These are phyloP conservation scores for Saccharomycopsis crataegensis DNA, from an alignment of 1,139 yeast genomes.

Conservation along the genomic window DNA sequence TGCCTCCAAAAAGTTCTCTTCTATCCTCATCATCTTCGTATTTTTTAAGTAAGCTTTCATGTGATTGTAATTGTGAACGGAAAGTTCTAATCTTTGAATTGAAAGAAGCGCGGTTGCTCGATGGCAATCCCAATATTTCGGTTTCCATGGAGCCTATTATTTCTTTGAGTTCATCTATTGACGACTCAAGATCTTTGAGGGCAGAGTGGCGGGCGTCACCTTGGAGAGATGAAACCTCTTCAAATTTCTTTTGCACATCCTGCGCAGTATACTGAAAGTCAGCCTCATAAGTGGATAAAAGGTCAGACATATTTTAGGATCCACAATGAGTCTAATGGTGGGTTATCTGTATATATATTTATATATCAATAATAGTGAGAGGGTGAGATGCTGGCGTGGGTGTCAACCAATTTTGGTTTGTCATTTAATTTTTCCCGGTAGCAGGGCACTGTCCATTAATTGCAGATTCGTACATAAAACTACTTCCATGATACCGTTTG, in stretches of 20 bases:
- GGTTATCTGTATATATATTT: too few relatives aligned
- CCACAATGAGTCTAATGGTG: too few relatives aligned
- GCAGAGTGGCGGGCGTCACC: slow-evolving; percentile 45
- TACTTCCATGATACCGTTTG: too few relatives aligned
- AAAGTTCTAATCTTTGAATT: slow-evolving; percentile 69
- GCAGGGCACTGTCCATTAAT: too few relatives aligned
- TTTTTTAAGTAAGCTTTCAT: slow-evolving; percentile 44
- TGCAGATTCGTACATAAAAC: too few relatives aligned
- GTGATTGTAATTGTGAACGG: slow-evolving; percentile 50
- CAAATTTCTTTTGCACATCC: slow-evolving; percentile 61
- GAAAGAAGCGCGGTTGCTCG: slow-evolving; percentile 56
- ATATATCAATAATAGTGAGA: too few relatives aligned
- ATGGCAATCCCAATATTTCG: slow-evolving; percentile 76
- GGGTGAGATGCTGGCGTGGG: too few relatives aligned
- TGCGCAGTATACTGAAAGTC: slow-evolving; percentile 67
- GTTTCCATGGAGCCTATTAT: slow-evolving; percentile 72
- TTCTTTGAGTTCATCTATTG: slow-evolving; percentile 73
- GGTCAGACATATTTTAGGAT: slow-evolving; percentile 40
- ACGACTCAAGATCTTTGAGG: slow-evolving; percentile 54
- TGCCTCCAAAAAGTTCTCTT: slow-evolving; percentile 57
- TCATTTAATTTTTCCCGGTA: too few relatives aligned
- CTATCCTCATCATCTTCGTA: slow-evolving; percentile 59
- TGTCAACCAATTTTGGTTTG: too few relatives aligned
- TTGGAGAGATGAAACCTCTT: slow-evolving; percentile 45
- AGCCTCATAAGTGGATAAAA: slow-evolving; percentile 62